phyloP scores from a whole-genome alignment of 805 yeast species.

The Tetrapisispora iriomotensis region DNA sequence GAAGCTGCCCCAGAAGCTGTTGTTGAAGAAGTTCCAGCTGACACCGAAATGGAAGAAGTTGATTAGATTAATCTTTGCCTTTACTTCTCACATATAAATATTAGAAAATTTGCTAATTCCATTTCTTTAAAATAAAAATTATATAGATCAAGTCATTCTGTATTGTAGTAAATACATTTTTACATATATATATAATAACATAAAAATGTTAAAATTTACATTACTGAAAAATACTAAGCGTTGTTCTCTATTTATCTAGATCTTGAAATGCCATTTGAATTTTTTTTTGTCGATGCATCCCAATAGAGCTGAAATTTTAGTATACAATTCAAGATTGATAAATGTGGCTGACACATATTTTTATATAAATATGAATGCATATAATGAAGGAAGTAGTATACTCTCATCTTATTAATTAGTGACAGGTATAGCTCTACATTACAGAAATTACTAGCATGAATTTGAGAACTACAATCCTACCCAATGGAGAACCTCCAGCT shows the following conservation, averaged over 20 bases:
- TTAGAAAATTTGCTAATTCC: not conserved
- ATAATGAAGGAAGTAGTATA: too few relatives aligned
- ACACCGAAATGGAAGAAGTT: conserved; percentile 98
- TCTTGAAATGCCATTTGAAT: too few relatives aligned
- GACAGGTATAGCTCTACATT: too few relatives aligned
- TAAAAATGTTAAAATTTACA: too few relatives aligned
- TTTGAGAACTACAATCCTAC: conserved; percentile 3
- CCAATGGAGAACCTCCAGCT: conserved; percentile 2
- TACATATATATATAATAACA: not conserved
- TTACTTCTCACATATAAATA: not conserved
- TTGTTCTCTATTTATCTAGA: too few relatives aligned
- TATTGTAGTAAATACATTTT: not conserved
- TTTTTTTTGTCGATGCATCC: too few relatives aligned
- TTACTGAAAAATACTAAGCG: too few relatives aligned
- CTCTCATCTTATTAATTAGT: too few relatives aligned
- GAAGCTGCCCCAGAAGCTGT: conserved; percentile 41
- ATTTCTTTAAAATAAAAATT: not conserved
- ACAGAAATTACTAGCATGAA: conserved; percentile 3
- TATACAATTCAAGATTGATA: too few relatives aligned
- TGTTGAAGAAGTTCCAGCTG: conserved; percentile 55
- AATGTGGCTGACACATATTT: too few relatives aligned
- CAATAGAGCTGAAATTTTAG: too few relatives aligned
- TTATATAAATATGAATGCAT: too few relatives aligned
- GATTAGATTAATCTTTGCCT: conserved; percentile 42
- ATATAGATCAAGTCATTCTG: not conserved